Evolutionary conservation across 1,284 basidiomycete genomes (phyloP).

Genomic region (Testicularia cyperi): DNA sequence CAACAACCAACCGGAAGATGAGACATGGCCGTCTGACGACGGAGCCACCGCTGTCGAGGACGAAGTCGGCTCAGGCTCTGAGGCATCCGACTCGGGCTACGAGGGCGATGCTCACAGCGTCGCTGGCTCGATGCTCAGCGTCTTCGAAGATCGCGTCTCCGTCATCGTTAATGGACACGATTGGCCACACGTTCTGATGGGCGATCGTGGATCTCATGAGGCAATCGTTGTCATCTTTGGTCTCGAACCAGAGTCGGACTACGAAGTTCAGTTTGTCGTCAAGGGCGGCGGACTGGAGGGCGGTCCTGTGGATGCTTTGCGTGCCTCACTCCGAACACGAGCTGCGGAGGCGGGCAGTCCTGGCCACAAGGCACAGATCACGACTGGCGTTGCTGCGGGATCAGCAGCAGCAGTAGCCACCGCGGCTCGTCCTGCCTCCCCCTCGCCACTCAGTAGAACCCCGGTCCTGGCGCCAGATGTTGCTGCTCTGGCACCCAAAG

Average conservation of each 20-base stretch:
- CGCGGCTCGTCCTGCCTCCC: slow-evolving; percentile 18
- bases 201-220: slow-evolving; percentile 44
- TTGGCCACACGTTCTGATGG: slow-evolving; percentile 50
- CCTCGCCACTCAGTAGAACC: slow-evolving; percentile 31
- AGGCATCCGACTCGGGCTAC: slow-evolving; percentile 38
- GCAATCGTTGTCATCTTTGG: slow-evolving; percentile 54
- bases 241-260: slow-evolving; percentile 39
- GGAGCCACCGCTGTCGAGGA: slow-evolving; percentile 40
- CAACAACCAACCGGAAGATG: slow-evolving; percentile 32
- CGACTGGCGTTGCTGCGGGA: no score
- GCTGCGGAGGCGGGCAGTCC: slow-evolving; percentile 14
- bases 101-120: slow-evolving; percentile 14
- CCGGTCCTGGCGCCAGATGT: slow-evolving; percentile 25
- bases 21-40: slow-evolving; percentile 41
- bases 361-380: background rate
- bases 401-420: background rate
- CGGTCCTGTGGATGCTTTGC: slow-evolving; percentile 17
- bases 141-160: slow-evolving; percentile 43
- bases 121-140: slow-evolving; percentile 17
- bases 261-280: slow-evolving; percentile 45
- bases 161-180: slow-evolving; percentile 44
- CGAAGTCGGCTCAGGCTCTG: slow-evolving; percentile 32
- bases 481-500: slow-evolving; percentile 3
- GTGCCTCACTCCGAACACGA: slow-evolving; percentile 17
- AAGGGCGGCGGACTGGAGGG: slow-evolving; percentile 31